Percentiles rank a stretch among this genome's conserved stretches.
phyloP scores from a whole-genome alignment of 2,329 filamentous ascomycete genomes.

The Purpureocillium lavendulum region DNA sequence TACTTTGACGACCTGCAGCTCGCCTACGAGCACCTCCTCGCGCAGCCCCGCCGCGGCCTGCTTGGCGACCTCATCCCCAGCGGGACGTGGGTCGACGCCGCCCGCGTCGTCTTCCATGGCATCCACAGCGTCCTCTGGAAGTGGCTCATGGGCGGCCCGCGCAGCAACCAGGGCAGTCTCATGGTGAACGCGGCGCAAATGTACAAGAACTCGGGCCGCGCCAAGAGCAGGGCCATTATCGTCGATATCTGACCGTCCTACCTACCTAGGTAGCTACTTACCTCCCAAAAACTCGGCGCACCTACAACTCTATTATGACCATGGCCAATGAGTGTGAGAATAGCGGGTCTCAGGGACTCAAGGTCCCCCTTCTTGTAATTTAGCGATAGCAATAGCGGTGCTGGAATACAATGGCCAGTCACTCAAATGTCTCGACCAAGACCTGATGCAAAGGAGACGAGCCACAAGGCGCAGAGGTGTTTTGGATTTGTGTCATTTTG shows the following conservation, averaged over 20 bases:
- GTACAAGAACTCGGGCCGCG: conserved; percentile 41
- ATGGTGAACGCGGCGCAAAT: conserved; percentile 52
- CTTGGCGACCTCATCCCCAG: conserved; percentile 39
- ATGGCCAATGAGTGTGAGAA: no score
- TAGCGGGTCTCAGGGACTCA: no score
- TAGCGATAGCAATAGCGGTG: no score
- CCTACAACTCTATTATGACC: no score
- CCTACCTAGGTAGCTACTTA: neutral
- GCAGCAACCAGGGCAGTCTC: conserved; percentile 38
- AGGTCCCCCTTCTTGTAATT: no score
- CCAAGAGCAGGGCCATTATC: conserved; percentile 30
- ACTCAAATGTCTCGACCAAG: no score
- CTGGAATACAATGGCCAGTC: no score
- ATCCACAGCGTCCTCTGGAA: conserved; percentile 43
- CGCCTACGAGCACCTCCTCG: conserved; percentile 59
- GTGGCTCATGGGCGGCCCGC: conserved; percentile 46
- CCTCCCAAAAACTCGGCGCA: neutral
- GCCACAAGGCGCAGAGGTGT: no score
- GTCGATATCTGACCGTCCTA: conserved; percentile 22
- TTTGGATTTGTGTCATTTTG: no score
- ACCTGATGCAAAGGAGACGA: no score
- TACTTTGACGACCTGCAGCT: conserved; percentile 69
- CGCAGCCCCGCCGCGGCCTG: conserved; percentile 30
- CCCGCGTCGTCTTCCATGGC: conserved; percentile 35
- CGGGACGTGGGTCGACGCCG: conserved; percentile 36